Conservation (phyloP, 2,329 filamentous ascomycete genomes). For the Bipolaris cookei region DNA sequence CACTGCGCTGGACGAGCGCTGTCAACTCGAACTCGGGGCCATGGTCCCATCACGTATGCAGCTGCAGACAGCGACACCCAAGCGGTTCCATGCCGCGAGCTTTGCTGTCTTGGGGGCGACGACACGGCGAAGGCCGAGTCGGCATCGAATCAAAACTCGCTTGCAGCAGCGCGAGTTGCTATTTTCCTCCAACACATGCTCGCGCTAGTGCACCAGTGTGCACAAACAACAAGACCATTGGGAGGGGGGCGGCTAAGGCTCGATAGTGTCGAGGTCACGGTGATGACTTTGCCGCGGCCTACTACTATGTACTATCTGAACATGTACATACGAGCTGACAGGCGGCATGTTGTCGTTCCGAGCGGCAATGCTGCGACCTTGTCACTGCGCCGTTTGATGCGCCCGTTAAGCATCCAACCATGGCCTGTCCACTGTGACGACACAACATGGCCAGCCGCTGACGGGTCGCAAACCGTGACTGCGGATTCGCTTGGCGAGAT, state of each 20-base stretch:
- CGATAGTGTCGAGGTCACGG: constrained; percentile 11
- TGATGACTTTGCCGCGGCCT: neutral
- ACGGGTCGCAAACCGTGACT: constrained; percentile 12
- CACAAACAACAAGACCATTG: constrained; percentile 23
- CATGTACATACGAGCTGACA: constrained; percentile 24
- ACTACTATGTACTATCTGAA: neutral
- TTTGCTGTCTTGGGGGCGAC: constrained; percentile 11
- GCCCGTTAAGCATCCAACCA: constrained; percentile 28
- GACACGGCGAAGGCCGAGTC: constrained; percentile 8
- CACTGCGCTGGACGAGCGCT: constrained; percentile 20
- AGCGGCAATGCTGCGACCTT: constrained; percentile 29
- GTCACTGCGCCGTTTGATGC: constrained; percentile 30
- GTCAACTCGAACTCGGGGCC: constrained; percentile 11
- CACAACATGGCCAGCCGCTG: constrained; percentile 9
- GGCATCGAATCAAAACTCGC: constrained; percentile 6
- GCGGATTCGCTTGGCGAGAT: constrained; percentile 18
- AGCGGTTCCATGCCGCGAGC: constrained; percentile 32
- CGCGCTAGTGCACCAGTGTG: constrained; percentile 13
- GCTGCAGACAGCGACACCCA: constrained; percentile 17
- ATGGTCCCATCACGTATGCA: constrained; percentile 5
- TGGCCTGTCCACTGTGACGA: constrained; percentile 17
- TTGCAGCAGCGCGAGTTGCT: constrained; percentile 6
- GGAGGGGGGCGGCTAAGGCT: constrained; percentile 5
- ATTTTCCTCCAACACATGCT: constrained; percentile 12
- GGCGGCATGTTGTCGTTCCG: constrained; percentile 20